phyloP scores from a whole-genome alignment of 1,284 basidiomycete genomes.

The Apiotrichum brassicae region DNA sequence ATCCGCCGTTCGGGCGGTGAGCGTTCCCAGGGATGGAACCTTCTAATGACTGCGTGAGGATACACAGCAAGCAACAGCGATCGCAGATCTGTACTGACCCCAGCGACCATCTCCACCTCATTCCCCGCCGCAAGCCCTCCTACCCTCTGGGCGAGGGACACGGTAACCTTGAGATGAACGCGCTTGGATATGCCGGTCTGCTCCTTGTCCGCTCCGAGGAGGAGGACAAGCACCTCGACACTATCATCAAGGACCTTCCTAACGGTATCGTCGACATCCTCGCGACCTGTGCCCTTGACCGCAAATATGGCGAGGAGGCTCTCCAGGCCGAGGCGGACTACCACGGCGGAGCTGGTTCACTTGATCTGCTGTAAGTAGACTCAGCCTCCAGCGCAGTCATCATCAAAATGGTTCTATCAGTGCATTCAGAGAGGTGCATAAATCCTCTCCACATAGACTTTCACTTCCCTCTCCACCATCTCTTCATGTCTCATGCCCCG shows the following conservation, averaged over 20 bases:
- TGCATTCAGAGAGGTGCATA: neutral
- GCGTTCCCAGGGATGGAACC: slow-evolving; percentile 58
- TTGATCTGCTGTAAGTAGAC: slow-evolving; percentile 1
- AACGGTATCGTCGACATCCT: slow-evolving; percentile 36
- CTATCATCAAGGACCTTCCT: slow-evolving; percentile 9
- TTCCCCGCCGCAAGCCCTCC: slow-evolving; percentile 57
- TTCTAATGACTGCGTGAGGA: slow-evolving; percentile 58
- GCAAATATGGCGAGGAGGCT: slow-evolving; percentile 39
- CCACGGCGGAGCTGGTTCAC: slow-evolving; percentile 14
- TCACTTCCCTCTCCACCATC: neutral
- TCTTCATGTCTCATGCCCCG: neutral
- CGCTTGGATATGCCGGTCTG: slow-evolving; percentile 81
- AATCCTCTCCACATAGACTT: neutral
- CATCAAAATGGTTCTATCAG: neutral
- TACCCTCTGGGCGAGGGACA: slow-evolving; percentile 27
- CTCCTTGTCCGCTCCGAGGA: slow-evolving; percentile 70
- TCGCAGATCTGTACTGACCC: slow-evolving; percentile 7
- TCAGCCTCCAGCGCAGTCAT: neutral
- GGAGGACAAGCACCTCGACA: slow-evolving; percentile 61
- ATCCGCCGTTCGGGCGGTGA: slow-evolving; percentile 32
- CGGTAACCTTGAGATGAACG: slow-evolving; percentile 60
- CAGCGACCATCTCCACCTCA: slow-evolving; percentile 68
- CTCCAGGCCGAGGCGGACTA: slow-evolving; percentile 26
- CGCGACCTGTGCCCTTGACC: slow-evolving; percentile 35
- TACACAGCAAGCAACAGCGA: no score